Evolutionary conservation across 495 filamentous ascomycete genomes (phyloP).

Genomic region (Penicillium malachiteum): DNA sequence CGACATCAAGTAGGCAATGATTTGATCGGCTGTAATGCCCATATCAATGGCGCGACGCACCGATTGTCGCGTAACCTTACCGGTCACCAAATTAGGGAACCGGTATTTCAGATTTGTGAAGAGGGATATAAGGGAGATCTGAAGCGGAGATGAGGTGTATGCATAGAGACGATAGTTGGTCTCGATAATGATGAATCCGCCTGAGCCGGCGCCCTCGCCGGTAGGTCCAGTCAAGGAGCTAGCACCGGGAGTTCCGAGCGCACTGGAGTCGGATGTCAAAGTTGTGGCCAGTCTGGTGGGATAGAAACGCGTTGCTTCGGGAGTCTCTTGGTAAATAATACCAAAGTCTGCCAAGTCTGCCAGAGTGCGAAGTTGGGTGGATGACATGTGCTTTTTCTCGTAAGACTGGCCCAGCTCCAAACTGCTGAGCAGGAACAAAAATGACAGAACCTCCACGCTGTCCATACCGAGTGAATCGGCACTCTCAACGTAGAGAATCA

Average conservation of each 20-base stretch:
- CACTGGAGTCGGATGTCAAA: constrained; percentile 77
- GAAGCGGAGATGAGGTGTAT: constrained; percentile 87
- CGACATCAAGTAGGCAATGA: constrained; percentile 80
- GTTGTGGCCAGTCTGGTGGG: constrained; percentile 94
- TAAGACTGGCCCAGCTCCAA: constrained; percentile 90
- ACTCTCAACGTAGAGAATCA: constrained; percentile 89
- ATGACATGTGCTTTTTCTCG: constrained; percentile 72
- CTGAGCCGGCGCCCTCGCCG: constrained; percentile 41
- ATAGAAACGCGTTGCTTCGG: constrained; percentile 70
- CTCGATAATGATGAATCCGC: constrained; percentile 91
- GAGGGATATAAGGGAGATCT: constrained; percentile 90
- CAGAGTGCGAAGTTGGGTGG: constrained; percentile 81
- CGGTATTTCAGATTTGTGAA: constrained; percentile 83
- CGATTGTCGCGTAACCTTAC: constrained; percentile 81
- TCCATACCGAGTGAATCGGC: constrained; percentile 79
- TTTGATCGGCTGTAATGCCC: constrained; percentile 93
- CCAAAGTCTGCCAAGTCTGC: constrained; percentile 85
- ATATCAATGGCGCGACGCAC: constrained; percentile 80
- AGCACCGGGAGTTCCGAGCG: constrained; percentile 45
- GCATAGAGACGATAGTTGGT: constrained; percentile 99
- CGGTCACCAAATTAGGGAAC: constrained; percentile 88
- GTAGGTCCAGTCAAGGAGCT: constrained; percentile 37
- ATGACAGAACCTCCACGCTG: constrained; percentile 87
- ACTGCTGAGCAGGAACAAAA: constrained; percentile 92
- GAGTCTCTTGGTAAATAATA: constrained; percentile 72